These are phyloP conservation scores for Claviceps cyperi DNA, from an alignment of 2,329 filamentous ascomycete genomes.

Conservation along the genomic window DNA sequence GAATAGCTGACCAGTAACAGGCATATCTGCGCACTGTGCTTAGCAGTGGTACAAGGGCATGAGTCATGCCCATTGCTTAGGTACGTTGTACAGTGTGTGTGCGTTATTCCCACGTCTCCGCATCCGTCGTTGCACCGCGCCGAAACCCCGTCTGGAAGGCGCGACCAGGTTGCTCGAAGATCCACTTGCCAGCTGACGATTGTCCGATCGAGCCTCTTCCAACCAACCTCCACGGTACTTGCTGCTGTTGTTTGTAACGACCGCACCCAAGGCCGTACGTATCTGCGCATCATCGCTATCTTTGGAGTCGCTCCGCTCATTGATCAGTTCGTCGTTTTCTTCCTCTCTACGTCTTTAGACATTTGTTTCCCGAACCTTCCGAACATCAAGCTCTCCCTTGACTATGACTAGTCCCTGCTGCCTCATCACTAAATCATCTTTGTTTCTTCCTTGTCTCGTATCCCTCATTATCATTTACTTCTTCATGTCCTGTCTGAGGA, in stretches of 20 bases:
- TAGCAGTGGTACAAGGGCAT: neutral
- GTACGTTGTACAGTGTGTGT: neutral
- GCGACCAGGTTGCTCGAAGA: constrained; percentile 2
- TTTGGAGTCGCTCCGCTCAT: constrained; percentile 14
- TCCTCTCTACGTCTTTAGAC: constrained; percentile 7
- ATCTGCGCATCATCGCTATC: constrained; percentile 11
- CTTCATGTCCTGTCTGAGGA: constrained; percentile 1
- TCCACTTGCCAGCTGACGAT: constrained; percentile 3
- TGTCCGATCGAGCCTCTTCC: constrained; percentile 5
- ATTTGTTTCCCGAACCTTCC: constrained; percentile 4
- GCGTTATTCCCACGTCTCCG: constrained; percentile 1
- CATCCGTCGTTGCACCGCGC: neutral
- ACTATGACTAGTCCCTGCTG: neutral
- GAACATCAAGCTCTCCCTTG: constrained; percentile 6
- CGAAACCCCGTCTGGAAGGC: neutral
- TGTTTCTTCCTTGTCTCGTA: constrained; percentile 1
- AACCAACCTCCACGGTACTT: constrained; percentile 5
- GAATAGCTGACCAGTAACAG: neutral
- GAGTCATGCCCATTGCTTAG: too few relatives aligned
- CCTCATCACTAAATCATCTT: constrained; percentile 1
- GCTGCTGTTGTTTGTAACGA: constrained; percentile 3
- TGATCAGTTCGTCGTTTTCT: constrained; percentile 20
- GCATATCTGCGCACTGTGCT: neutral
- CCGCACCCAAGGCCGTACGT: constrained; percentile 6
- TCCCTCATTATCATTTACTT: constrained; percentile 7